phyloP scores from a whole-genome alignment of 208 protist species.

The Borovskyia barvae region DNA sequence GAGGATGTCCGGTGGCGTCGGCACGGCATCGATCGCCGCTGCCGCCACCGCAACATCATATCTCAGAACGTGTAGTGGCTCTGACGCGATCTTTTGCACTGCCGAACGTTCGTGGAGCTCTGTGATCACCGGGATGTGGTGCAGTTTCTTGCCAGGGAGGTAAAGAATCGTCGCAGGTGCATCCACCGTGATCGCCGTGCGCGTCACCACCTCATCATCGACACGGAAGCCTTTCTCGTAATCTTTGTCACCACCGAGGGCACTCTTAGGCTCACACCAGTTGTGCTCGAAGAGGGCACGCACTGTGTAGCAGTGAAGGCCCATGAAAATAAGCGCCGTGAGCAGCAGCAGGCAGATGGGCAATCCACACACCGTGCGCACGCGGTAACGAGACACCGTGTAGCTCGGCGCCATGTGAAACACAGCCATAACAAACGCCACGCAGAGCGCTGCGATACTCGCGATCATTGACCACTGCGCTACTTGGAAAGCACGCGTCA shows the following conservation, averaged over 20 bases:
- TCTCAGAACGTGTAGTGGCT: not conserved
- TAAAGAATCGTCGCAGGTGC: not conserved
- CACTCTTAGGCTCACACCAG: slow-evolving; percentile 22
- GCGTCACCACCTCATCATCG: not conserved
- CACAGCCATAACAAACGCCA: slow-evolving; percentile 13
- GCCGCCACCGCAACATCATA: not conserved
- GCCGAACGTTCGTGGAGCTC: not conserved
- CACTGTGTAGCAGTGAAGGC: slow-evolving; percentile 10
- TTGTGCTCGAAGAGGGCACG: slow-evolving; percentile 21
- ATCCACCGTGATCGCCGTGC: not conserved
- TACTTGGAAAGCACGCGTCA: slow-evolving; percentile 18
- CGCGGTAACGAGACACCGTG: slow-evolving; percentile 5
- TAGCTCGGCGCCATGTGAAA: slow-evolving; percentile 19
- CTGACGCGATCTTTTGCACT: not conserved
- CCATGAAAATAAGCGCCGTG: not conserved
- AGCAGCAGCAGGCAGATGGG: slow-evolving; percentile 14
- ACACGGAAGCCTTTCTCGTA: no score
- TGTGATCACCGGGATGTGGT: no score
- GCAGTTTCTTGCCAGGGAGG: not conserved
- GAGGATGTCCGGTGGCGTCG: not conserved
- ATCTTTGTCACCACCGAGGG: no score
- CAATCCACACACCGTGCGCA: slow-evolving; percentile 13
- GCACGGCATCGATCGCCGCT: not conserved
- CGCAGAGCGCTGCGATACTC: not conserved
- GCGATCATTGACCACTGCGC: slow-evolving; percentile 18